phyloP scores from a whole-genome alignment of 164 flowering plant genomes.

The Vitis amurensis region DNA sequence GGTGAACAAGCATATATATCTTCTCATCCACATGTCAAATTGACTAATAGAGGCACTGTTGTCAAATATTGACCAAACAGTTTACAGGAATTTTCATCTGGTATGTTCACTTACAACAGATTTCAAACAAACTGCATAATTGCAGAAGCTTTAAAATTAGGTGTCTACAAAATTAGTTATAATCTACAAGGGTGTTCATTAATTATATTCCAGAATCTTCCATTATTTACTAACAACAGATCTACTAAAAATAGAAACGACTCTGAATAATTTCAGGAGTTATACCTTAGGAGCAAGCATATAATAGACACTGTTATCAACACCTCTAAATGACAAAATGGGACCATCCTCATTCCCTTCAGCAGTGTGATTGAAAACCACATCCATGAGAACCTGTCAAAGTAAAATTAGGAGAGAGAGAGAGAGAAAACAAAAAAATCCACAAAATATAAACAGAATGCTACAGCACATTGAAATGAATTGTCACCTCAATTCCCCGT shows the following conservation, averaged over 20 bases:
- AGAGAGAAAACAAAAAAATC: background rate
- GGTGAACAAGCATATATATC: too few species aligned
- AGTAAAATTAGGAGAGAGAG: slow-evolving; percentile 10
- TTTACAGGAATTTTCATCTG: too few species aligned
- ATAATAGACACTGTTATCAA: slow-evolving; percentile 86
- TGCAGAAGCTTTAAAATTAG: background rate
- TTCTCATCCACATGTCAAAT: too few species aligned
- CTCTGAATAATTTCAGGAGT: slow-evolving; percentile 2
- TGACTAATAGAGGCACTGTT: too few species aligned
- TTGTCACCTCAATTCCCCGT: slow-evolving; percentile 86
- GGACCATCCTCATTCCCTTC: slow-evolving; percentile 98
- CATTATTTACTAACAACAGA: background rate
- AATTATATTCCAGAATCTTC: background rate
- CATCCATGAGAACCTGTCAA: slow-evolving; percentile 90
- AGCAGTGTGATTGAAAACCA: slow-evolving; percentile 97
- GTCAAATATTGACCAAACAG: too few species aligned
- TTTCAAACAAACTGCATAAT: background rate
- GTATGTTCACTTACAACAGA: background rate
- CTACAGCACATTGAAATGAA: slow-evolving; percentile 10
- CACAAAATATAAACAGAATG: background rate
- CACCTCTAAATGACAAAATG: slow-evolving; percentile 78
- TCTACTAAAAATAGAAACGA: background rate
- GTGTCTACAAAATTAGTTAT: background rate
- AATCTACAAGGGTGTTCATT: background rate
- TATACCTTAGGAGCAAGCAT: slow-evolving; percentile 96